A percentile compares a stretch with the other conserved stretches of the same genome.
These are phyloP conservation scores for Tetrapisispora pingtungensis DNA, from an alignment of 805 yeast species.

Conservation along the genomic window DNA sequence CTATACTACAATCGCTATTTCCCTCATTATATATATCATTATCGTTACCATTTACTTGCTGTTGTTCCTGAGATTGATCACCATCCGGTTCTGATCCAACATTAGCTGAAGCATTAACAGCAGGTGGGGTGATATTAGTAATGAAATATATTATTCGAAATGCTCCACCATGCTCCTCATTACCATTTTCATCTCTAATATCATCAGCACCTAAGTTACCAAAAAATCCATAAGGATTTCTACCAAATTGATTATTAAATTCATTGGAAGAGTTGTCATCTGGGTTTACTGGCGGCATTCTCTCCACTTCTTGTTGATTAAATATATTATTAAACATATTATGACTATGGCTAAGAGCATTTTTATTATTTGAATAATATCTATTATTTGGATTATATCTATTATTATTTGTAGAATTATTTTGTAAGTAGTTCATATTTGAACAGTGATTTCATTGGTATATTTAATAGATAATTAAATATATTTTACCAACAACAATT, in stretches of 20 bases:
- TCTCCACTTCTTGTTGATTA: background rate
- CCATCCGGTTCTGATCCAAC: background rate
- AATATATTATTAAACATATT: constrained; percentile 1
- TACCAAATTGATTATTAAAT: background rate
- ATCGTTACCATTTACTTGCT: background rate
- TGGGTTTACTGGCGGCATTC: background rate
- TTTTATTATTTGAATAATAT: background rate
- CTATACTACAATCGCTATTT: no score
- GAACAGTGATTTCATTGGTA: no score
- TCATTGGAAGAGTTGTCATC: background rate
- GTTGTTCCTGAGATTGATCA: background rate
- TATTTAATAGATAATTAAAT: no score
- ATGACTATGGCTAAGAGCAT: background rate
- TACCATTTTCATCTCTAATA: background rate
- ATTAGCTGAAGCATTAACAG: background rate
- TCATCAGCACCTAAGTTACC: background rate
- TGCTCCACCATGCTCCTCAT: background rate
- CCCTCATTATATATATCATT: no score
- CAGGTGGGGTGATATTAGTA: background rate
- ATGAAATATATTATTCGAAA: background rate
- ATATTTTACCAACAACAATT: no score
- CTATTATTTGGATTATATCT: background rate
- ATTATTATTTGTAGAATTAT: background rate
- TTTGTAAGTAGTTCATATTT: background rate
- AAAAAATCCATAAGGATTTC: background rate